Conservation (phyloP, 2,329 filamentous ascomycete species). For the Alternaria brassicae region DNA sequence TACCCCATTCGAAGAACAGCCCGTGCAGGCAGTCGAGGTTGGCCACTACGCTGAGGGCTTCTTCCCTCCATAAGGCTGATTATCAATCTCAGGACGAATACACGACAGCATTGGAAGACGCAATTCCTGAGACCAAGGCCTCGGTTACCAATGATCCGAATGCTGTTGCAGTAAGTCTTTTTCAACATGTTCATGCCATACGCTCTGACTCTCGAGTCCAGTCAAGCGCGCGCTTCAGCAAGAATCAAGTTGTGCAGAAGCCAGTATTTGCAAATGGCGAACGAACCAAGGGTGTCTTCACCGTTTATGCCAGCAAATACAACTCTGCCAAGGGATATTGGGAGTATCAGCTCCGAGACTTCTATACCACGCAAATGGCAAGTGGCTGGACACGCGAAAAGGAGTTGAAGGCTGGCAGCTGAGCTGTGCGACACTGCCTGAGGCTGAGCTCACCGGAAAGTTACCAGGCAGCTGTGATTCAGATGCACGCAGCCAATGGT, state of each 20-base stretch:
- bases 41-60: conserved; percentile 20
- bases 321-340: too few species aligned
- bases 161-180: conserved; percentile 24
- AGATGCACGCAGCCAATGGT: conserved; percentile 19
- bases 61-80: conserved; percentile 36
- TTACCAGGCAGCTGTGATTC: conserved; percentile 18
- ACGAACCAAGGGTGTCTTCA: conserved; percentile 33
- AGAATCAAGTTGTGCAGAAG: conserved; percentile 40
- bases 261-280: conserved; percentile 23
- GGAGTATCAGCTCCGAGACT: conserved; percentile 41
- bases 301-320: conserved; percentile 17
- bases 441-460: conserved; percentile 34
- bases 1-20: conserved; percentile 31
- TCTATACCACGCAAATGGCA: conserved; percentile 14
- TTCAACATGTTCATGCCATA: too few species aligned
- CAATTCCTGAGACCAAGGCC: conserved; percentile 34
- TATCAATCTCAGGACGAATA: conserved; percentile 25
- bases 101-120: conserved; percentile 16
- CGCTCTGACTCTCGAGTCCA: too few species aligned
- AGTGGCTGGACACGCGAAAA: conserved; percentile 40
- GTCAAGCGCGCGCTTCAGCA: conserved; percentile 33
- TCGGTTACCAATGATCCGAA: conserved; percentile 30
- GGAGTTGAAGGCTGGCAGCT: conserved; percentile 28
- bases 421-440: conserved; percentile 18
- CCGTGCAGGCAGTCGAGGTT: conserved; percentile 24